phyloP scores from a whole-genome alignment of 805 yeast species.

The Sungouiella blattae region DNA sequence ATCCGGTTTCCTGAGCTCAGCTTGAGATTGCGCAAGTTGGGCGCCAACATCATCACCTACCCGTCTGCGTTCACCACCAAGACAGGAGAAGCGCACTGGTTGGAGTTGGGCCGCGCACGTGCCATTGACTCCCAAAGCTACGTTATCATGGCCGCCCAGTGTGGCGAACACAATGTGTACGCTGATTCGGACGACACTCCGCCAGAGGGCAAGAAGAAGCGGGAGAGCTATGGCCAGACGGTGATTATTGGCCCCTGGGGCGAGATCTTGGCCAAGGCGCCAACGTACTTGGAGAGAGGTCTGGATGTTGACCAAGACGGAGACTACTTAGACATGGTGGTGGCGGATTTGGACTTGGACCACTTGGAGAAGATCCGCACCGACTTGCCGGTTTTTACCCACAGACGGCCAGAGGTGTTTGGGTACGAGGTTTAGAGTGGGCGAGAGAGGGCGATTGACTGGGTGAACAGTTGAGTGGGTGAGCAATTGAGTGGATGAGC shows the following conservation, averaged over 20 bases:
- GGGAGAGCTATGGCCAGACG: conserved; percentile 85
- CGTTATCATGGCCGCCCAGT: conserved; percentile 87
- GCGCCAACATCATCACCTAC: conserved; percentile 74
- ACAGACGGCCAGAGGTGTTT: conserved; percentile 63
- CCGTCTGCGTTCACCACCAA: conserved; percentile 93
- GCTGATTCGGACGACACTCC: conserved; percentile 26
- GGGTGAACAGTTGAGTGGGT: too few relatives aligned
- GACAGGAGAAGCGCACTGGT: conserved; percentile 94
- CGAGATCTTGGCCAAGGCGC: conserved; percentile 53
- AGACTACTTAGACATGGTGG: conserved; percentile 40
- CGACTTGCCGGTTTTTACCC: conserved; percentile 76
- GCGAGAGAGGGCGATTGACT: conserved; percentile 1
- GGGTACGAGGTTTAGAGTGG: conserved; percentile 31
- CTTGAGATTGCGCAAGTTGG: conserved; percentile 50
- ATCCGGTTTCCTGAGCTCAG: conserved; percentile 84
- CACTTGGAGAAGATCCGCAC: conserved; percentile 48
- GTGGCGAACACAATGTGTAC: conserved; percentile 65
- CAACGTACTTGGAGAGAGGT: conserved; percentile 26
- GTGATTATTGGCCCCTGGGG: conserved; percentile 95
- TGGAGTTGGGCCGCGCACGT: conserved; percentile 69
- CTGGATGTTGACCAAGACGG: conserved; percentile 23
- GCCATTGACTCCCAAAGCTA: conserved; percentile 88
- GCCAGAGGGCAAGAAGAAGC: conserved; percentile 26
- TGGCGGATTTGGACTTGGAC: conserved; percentile 65
- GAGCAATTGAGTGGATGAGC: background rate